These are phyloP conservation scores for Colletotrichum cereale DNA, from an alignment of 2,329 filamentous ascomycete genomes.

Conservation along the genomic window DNA sequence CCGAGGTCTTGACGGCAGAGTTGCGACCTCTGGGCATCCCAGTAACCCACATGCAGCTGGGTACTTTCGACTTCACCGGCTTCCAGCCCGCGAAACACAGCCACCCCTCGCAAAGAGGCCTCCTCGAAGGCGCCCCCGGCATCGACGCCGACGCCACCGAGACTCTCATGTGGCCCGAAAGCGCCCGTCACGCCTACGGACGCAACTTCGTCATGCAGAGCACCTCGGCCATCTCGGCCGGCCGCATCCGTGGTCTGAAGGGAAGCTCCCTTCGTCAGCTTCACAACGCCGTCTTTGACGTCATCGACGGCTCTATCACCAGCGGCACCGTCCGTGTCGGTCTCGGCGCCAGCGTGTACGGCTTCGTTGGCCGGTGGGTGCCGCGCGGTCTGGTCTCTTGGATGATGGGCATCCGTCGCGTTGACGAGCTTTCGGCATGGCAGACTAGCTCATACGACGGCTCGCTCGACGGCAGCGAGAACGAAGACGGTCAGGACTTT, in stretches of 20 bases:
- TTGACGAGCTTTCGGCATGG: conserved; percentile 69
- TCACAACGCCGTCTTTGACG: conserved; percentile 91
- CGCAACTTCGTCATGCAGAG: conserved; percentile 71
- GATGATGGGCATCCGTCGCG: conserved; percentile 87
- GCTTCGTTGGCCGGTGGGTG: conserved; percentile 84
- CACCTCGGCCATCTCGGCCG: conserved; percentile 66
- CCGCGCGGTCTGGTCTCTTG: conserved; percentile 85
- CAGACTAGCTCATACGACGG: conserved; percentile 58
- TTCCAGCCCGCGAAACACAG: conserved; percentile 65
- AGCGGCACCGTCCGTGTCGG: conserved; percentile 81
- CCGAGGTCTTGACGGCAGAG: conserved; percentile 83
- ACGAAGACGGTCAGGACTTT: conserved; percentile 61
- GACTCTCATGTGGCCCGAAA: conserved; percentile 73
- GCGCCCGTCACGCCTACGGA: conserved; percentile 71
- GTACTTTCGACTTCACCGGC: conserved; percentile 86
- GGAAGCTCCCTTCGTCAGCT: conserved; percentile 83
- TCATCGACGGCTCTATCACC: conserved; percentile 76
- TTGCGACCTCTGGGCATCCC: conserved; percentile 80
- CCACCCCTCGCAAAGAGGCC: conserved; percentile 52
- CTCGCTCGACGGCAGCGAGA: conserved; percentile 52
- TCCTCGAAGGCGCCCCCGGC: conserved; percentile 56
- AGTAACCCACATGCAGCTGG: conserved; percentile 89
- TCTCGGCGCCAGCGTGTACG: conserved; percentile 85
- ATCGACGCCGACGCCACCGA: conserved; percentile 62
- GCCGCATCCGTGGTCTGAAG: conserved; percentile 69